Base-by-base conservation (phyloP, 2,329 filamentous ascomycete species). In the Lachnum nothofagi region DNA sequence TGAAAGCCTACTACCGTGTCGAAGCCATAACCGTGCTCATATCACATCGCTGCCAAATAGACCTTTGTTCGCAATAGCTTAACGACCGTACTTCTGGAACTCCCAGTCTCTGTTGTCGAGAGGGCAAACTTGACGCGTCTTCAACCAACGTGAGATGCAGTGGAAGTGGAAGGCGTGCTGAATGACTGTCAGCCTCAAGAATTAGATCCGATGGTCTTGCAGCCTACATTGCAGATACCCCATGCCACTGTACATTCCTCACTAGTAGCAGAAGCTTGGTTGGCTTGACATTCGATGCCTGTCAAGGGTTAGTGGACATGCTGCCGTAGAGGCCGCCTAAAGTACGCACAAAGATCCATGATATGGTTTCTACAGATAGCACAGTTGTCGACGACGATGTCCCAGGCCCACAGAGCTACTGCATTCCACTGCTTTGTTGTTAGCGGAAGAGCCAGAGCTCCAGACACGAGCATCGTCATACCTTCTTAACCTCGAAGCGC, bases 81-180 rank as follows among this genome's bases (percentile, higher is more conserved):
- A 84, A 60, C 81, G 79, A 58, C 93, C 93, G 68, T 98, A 98
- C 71, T 97, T 98, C 72, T 98, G 93, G 76, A 97, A 98, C 68
- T 98, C 93, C 93, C 93, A 98, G 70, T 98, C 93, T 63, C 91
- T 79, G 73, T 98, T 98, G 73, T 98, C 93, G 38, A 98, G 76
- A 14, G 93, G 93, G 67, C 93, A 98, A 42, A 98, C 93, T 68
- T 97, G 93, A 66, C 93, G 85, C n/a, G 93, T 95, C 78, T 98
- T 98, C 51, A 98, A 77, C 93, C 93, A 98, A 71, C 93, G 82
- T 10, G 93, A 97, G 67, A 98, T 98, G 76, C 93, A 98, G 74
- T 98, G 93, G 74, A 98, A 98, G 72, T 98, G 93, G 78, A 98
- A 98, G 24, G 93, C 93, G 67, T 98, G 93, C 93, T 98, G 64